Evolutionary conservation across 176 grass and related monocot species (phyloP).

Genomic region (Poa pratensis): DNA sequence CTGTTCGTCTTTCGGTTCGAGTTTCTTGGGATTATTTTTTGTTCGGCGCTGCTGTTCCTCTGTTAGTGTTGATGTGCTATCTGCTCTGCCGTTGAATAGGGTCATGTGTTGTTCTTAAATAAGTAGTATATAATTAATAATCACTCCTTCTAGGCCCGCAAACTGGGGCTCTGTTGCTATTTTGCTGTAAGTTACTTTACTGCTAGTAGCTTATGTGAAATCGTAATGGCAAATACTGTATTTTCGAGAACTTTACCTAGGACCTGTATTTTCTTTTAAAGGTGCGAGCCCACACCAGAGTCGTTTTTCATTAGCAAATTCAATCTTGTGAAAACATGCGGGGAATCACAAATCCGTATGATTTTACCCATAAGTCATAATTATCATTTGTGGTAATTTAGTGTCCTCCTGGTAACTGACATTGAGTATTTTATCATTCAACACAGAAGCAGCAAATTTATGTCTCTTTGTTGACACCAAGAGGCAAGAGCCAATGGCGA

Average conservation of each 20-base stretch:
- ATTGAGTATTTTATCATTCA: constrained; percentile 18
- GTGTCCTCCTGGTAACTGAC: not conserved
- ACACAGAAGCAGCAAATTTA: constrained; percentile 27
- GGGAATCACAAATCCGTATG: not conserved
- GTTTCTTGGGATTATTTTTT: not conserved
- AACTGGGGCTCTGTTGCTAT: constrained; percentile 13
- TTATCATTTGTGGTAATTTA: not conserved
- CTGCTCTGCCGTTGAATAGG: not conserved
- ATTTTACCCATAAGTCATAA: not conserved
- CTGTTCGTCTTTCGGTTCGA: not conserved
- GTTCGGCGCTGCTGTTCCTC: not conserved
- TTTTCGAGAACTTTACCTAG: not conserved
- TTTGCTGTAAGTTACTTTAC: not conserved
- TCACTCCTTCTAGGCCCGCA: not conserved
- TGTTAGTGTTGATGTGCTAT: constrained; percentile 11
- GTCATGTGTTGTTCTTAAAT: not conserved
- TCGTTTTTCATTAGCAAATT: not conserved
- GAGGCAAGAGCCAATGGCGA: constrained; percentile 27
- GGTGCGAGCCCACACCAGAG: too few species aligned
- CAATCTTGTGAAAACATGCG: not conserved
- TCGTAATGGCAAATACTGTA: not conserved
- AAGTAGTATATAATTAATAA: not conserved
- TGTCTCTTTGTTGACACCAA: constrained; percentile 8
- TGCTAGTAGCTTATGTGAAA: constrained; percentile 8
- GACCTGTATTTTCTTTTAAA: not conserved